phyloP scores from a whole-genome alignment of 352 stramenopile genomes.

The Chrysophaeum taylorii region DNA sequence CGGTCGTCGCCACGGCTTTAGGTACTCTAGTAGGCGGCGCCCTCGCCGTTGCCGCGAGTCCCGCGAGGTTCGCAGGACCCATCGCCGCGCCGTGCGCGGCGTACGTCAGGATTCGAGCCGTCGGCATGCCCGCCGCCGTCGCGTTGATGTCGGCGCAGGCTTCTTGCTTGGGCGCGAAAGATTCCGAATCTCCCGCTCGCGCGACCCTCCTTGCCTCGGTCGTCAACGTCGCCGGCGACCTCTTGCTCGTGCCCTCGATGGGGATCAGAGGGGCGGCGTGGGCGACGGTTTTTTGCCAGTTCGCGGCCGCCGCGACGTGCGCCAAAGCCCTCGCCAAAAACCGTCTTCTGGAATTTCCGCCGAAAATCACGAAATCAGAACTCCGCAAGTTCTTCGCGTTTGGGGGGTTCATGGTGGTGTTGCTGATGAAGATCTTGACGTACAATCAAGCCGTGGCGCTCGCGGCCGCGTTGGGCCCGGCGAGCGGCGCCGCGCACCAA shows the following conservation, averaged over 20 bases:
- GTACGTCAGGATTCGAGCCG: conserved; percentile 31
- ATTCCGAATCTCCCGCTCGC: conserved; percentile 30
- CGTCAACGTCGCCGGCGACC: conserved; percentile 31
- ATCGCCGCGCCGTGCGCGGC: background rate
- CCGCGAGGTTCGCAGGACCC: too few relatives aligned
- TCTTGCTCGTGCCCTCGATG: conserved; percentile 21
- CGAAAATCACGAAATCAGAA: too few relatives aligned
- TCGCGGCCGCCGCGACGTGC: conserved; percentile 19
- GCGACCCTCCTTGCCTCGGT: conserved; percentile 21
- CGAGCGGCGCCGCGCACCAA: conserved; percentile 18
- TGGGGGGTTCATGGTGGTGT: conserved; percentile 23
- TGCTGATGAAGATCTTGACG: conserved; percentile 18
- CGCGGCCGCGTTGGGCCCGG: conserved; percentile 16
- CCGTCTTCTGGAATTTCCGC: too few relatives aligned
- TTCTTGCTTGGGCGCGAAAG: conserved; percentile 29
- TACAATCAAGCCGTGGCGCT: conserved; percentile 18
- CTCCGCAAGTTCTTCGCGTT: conserved; percentile 22
- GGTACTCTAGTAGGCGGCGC: background rate
- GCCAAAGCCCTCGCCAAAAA: too few relatives aligned
- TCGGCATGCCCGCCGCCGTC: conserved; percentile 30
- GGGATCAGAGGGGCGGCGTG: conserved; percentile 30
- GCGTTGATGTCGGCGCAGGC: conserved; percentile 31
- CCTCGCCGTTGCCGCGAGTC: background rate
- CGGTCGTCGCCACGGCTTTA: background rate
- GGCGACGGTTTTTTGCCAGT: conserved; percentile 33